These are phyloP conservation scores for Corymbia maculata DNA, from an alignment of 345 rosid species.

Conservation along the genomic window DNA sequence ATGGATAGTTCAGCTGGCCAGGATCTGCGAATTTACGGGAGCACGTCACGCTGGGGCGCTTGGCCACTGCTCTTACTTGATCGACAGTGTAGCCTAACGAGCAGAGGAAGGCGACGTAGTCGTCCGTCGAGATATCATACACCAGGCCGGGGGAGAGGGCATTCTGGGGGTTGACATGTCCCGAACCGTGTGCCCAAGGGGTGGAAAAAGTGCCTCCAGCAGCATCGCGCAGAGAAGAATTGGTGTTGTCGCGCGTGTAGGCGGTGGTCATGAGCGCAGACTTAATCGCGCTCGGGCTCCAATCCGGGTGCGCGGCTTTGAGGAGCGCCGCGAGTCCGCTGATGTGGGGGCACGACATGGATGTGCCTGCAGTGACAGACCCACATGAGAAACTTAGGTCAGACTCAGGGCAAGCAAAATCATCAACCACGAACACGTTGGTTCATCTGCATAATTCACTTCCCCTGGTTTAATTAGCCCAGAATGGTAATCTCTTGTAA, in stretches of 20 bases:
- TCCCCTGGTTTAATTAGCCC: neutral
- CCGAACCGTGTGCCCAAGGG: constrained; percentile 78
- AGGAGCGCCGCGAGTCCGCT: constrained; percentile 83
- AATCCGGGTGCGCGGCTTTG: constrained; percentile 74
- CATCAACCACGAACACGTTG: neutral
- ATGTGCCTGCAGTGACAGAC: constrained; percentile 43
- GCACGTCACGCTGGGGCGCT: constrained; percentile 54
- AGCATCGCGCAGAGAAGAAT: constrained; percentile 56
- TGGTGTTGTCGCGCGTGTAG: constrained; percentile 55
- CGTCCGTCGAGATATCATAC: constrained; percentile 59
- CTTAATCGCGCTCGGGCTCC: constrained; percentile 89
- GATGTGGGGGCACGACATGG: constrained; percentile 96
- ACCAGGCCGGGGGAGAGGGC: constrained; percentile 81
- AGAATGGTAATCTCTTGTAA: neutral
- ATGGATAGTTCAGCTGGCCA: constrained; percentile 79
- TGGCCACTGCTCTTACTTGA: constrained; percentile 48
- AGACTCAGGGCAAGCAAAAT: neutral
- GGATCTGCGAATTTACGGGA: constrained; percentile 46
- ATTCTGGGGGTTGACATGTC: constrained; percentile 71
- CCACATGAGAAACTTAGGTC: neutral
- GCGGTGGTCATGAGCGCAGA: constrained; percentile 88
- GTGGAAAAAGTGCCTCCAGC: constrained; percentile 38
- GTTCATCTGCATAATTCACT: neutral
- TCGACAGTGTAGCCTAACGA: constrained; percentile 48
- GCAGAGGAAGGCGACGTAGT: constrained; percentile 66